phyloP scores from a whole-genome alignment of 2,329 filamentous ascomycete species.

The Cytospora piceae region DNA sequence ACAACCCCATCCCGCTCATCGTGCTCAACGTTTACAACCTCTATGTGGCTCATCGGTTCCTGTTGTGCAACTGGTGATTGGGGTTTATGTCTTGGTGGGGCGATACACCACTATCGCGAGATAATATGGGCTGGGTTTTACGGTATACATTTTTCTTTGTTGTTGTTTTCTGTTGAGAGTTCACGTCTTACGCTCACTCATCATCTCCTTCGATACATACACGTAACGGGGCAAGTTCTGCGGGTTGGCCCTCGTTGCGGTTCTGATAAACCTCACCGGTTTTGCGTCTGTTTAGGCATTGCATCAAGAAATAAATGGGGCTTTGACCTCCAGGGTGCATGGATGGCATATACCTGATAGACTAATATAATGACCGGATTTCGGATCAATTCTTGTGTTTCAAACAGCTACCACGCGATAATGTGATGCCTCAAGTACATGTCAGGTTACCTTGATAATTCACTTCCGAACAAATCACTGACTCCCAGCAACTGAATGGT shows the following conservation, averaged over 20 bases:
- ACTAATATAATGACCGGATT: constrained; percentile 1
- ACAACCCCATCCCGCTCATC: constrained; percentile 44
- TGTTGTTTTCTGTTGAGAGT: background rate
- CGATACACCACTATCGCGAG: background rate
- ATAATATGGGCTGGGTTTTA: background rate
- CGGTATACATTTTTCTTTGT: background rate
- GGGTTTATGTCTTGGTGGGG: background rate
- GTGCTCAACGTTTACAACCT: constrained; percentile 45
- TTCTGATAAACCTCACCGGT: background rate
- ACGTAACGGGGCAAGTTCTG: background rate
- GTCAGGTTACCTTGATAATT: no score
- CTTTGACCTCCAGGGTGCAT: background rate
- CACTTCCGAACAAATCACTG: no score
- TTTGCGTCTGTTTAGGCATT: background rate
- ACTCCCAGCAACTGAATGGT: no score
- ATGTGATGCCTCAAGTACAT: no score
- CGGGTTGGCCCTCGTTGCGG: background rate
- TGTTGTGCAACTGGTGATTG: constrained; percentile 40
- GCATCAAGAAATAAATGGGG: background rate
- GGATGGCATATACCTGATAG: background rate
- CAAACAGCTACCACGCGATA: no score
- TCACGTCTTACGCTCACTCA: background rate
- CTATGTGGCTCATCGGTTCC: constrained; percentile 45
- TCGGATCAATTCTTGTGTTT: no score
- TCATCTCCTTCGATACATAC: background rate